Conservation (phyloP, 2,329 filamentous ascomycete genomes). For the Tolypocladium ophioglossoides region DNA sequence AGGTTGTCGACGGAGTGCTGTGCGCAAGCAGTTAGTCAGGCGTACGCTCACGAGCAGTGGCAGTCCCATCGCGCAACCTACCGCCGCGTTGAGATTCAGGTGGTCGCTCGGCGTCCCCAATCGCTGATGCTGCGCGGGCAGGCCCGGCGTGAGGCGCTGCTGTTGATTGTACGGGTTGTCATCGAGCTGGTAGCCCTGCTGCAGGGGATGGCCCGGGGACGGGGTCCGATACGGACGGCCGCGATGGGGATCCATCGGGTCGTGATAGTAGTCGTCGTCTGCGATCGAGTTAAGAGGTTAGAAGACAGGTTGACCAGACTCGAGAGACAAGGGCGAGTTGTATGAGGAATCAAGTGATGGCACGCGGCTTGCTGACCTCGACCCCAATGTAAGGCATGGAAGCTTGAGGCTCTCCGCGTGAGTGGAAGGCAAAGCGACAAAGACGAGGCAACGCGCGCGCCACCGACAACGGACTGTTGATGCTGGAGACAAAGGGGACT, state of each 20-base stretch:
- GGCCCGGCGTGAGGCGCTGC: constrained; percentile 19
- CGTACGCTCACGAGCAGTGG: neutral
- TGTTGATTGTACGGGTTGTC: constrained; percentile 62
- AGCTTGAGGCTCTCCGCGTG: neutral
- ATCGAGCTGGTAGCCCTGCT: constrained; percentile 71
- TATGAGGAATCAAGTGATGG: neutral
- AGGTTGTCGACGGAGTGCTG: constrained; percentile 45
- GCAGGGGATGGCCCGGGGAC: constrained; percentile 64
- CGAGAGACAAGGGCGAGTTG: neutral
- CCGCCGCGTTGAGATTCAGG: constrained; percentile 74
- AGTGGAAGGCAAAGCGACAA: neutral
- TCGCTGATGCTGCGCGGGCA: constrained; percentile 19
- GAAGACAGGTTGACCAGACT: constrained; percentile 2
- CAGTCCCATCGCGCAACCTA: constrained; percentile 33
- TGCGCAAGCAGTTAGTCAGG: neutral
- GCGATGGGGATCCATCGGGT: constrained; percentile 42
- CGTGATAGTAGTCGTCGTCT: constrained; percentile 53
- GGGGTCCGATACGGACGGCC: constrained; percentile 50
- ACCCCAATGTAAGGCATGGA: neutral
- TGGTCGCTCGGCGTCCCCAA: constrained; percentile 59
- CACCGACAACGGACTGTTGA: neutral
- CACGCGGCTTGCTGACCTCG: neutral
- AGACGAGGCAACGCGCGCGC: neutral
- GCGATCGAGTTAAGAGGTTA: constrained; percentile 8
- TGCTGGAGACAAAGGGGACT: neutral